Base-by-base conservation (phyloP, 225 moss, liverwort and hornwort species). In the Polytrichum formosum region DNA sequence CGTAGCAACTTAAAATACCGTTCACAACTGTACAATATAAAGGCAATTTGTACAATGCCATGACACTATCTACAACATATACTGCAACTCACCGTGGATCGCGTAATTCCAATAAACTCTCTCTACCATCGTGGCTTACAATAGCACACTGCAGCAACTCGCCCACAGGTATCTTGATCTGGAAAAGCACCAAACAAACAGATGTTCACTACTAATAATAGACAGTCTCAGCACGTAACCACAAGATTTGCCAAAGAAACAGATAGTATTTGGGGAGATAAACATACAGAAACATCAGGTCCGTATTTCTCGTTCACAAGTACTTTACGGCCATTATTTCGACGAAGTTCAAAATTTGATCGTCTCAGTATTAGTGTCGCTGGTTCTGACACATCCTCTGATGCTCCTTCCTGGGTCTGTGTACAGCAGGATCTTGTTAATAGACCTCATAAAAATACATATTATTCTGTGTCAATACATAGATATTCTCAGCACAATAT, bases 151-250 rank as follows among this genome's bases (percentile, higher is more conserved):
- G 94, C 31, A 85, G 80, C 75, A 91, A 68, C 71, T 94, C 92
- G 64, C 94, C 98, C 54, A 91, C 92, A 4, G 90, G 92, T 74
- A 98, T 93, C 68, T 87, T 92, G 33, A 93, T 90, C 96, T 96
- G 91, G 72, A 64, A 63, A 70, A 16, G 0, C 13, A 46, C 46
- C 46, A 46, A 46, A 37, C 2, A 10, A 2, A 10, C 2, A 46
- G 13, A 35, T 35, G 9, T 35, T 46, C 46, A 46, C 0, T 46
- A 16, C 46, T 46, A 46, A 46, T 16, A 46, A 16, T 37, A 37
- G 10, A 10, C 37, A 10, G 10, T 10, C 37, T 46, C 13, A 46
- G 7, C 31, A 8, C 2, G 3, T 16, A 13, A 46, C 46, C 46
- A 46, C 4, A 13, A 46, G 46, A 46, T 16, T 46, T 16, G 46